Percentiles rank a stretch among this genome's conserved stretches.
Evolutionary conservation across 805 yeast species (phyloP).

Genomic region (Candida lessepsii): DNA sequence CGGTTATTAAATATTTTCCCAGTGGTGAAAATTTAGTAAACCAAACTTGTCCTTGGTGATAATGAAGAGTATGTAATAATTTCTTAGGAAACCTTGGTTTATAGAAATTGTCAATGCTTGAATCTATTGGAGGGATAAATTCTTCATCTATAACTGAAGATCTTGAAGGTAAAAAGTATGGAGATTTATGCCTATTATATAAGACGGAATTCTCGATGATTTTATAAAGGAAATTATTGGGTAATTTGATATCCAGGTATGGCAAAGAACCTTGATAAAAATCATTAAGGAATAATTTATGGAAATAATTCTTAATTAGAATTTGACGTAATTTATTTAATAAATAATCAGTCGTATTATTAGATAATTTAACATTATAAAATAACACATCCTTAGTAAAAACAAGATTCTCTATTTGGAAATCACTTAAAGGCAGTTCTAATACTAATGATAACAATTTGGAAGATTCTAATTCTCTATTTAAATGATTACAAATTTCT

Average conservation of each 20-base stretch:
- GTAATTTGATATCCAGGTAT: constrained; percentile 16
- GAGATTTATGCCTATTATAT: constrained; percentile 16
- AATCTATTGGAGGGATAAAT: constrained; percentile 16
- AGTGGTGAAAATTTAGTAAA: constrained; percentile 71
- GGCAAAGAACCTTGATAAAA: constrained; percentile 17
- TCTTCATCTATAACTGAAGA: constrained; percentile 8
- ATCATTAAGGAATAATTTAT: constrained; percentile 11
- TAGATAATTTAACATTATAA: constrained; percentile 5
- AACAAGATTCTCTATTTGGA: constrained; percentile 12
- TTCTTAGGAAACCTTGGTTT: constrained; percentile 46
- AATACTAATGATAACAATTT: constrained; percentile 20
- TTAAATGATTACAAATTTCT: constrained; percentile 17
- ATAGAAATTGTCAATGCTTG: constrained; percentile 15
- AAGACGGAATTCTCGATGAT: constrained; percentile 19
- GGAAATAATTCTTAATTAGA: constrained; percentile 10
- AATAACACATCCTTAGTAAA: constrained; percentile 14
- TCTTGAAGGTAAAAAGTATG: constrained; percentile 31
- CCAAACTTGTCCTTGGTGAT: constrained; percentile 82
- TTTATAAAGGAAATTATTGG: constrained; percentile 22
- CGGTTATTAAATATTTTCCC: constrained; percentile 75
- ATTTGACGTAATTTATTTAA: constrained; percentile 10
- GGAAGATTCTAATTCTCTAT: constrained; percentile 26
- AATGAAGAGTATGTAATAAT: constrained; percentile 43
- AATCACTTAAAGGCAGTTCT: constrained; percentile 17
- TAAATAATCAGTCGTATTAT: constrained; percentile 10